Conservation (phyloP, 225 moss, liverwort and hornwort genomes). For the Anthoceros angustus region DNA sequence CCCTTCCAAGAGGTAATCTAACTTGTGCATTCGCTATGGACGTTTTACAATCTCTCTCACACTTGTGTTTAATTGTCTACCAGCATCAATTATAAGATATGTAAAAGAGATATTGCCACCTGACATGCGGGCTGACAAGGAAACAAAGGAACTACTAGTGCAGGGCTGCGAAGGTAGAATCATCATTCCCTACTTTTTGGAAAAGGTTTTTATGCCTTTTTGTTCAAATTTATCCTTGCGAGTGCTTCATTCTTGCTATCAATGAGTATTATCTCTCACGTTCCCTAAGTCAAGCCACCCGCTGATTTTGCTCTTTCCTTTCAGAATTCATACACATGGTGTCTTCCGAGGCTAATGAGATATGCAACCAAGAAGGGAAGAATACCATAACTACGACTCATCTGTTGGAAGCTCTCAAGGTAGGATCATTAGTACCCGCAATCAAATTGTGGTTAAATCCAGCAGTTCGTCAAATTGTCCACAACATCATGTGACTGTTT, state of each 20-base stretch:
- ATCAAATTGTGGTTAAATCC: neutral
- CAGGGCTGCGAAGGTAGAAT: conserved; percentile 98
- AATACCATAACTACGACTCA: conserved; percentile 97
- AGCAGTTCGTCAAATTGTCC: neutral
- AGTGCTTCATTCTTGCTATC: too few species aligned
- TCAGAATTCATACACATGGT: conserved; percentile 99
- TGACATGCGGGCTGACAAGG: conserved; percentile 96
- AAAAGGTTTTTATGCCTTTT: neutral
- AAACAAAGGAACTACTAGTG: conserved; percentile 89
- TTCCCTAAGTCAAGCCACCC: neutral
- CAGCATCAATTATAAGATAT: conserved; percentile 99
- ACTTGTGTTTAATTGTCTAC: conserved; percentile 2
- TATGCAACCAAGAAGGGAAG: conserved; percentile 99
- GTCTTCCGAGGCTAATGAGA: conserved; percentile 97
- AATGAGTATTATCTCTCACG: too few species aligned
- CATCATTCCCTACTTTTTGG: too few species aligned
- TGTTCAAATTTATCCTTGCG: too few species aligned
- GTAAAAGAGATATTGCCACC: conserved; percentile 99
- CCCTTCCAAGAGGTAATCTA: conserved; percentile 62
- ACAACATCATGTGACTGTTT: neutral
- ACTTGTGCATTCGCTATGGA: conserved; percentile 7
- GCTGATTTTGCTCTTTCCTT: too few species aligned
- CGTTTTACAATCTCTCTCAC: neutral
- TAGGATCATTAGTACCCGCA: conserved; percentile 10
- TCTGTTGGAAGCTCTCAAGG: conserved; percentile 88